Percentiles rank a stretch among this genome's conserved stretches.
Evolutionary conservation across 148 eudicot species (phyloP).

Genomic region (Amaranthus cruentus): DNA sequence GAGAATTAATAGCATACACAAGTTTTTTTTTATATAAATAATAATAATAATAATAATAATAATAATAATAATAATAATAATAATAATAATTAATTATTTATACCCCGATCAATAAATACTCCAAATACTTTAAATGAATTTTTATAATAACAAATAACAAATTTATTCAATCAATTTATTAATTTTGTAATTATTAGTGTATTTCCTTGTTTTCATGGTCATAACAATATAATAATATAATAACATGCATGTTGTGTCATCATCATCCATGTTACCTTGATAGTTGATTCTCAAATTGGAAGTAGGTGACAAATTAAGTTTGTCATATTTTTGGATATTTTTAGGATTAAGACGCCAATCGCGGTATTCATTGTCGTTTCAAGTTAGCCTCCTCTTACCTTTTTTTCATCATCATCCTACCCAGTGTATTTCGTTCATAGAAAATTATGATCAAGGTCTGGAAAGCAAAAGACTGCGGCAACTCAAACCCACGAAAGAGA

Average conservation of each 20-base stretch:
- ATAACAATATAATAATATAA: neutral
- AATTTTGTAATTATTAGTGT: neutral
- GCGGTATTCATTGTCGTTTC: neutral
- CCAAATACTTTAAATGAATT: neutral
- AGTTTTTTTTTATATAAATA: no score
- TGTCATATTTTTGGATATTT: neutral
- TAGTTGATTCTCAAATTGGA: slow-evolving; percentile 14
- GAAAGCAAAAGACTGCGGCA: no score
- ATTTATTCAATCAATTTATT: neutral
- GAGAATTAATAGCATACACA: no score
- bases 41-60: no score
- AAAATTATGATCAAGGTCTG: no score
- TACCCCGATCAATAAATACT: slow-evolving; percentile 9
- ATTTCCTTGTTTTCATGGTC: neutral
- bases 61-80: no score
- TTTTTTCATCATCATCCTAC: no score
- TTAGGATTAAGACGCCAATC: neutral
- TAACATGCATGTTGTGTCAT: slow-evolving; percentile 20
- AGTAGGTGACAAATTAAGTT: slow-evolving; percentile 10
- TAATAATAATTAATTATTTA: neutral
- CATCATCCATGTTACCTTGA: slow-evolving; percentile 25
- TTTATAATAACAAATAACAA: neutral
- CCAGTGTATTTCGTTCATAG: no score
- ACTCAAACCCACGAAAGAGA: no score
- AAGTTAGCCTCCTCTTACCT: neutral